These are phyloP conservation scores for Hygrocybe coccinea DNA, from an alignment of 768 basidiomycete genomes.

Conservation along the genomic window DNA sequence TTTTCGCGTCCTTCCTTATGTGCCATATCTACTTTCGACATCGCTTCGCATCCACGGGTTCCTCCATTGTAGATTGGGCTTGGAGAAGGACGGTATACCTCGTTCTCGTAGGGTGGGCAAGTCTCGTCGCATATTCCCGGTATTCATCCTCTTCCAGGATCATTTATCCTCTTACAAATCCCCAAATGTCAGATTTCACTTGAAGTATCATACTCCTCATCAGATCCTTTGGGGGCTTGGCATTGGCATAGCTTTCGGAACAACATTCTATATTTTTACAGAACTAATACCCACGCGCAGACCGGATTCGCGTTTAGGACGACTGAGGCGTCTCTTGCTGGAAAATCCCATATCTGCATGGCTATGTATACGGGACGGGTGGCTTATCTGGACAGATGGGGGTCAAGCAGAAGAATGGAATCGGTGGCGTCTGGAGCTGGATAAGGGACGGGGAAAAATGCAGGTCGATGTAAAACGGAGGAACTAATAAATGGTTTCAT, in stretches of 20 bases:
- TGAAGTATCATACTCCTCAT: conserved; percentile 67
- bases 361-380: conserved; percentile 74
- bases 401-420: conserved; percentile 69
- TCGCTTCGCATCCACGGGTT: conserved; percentile 54
- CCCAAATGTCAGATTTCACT: conserved; percentile 48
- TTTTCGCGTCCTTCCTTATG: conserved; percentile 71
- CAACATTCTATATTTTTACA: conserved; percentile 47
- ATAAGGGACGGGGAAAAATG: conserved; percentile 26
- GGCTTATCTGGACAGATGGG: conserved; percentile 77
- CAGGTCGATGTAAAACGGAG: conserved; percentile 8
- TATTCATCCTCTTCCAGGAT: conserved; percentile 29
- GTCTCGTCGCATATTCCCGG: conserved; percentile 75
- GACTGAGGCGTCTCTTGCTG: conserved; percentile 45
- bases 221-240: conserved; percentile 74
- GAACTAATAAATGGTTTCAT: background rate
- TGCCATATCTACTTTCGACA: conserved; percentile 72
- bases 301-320: conserved; percentile 53
- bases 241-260: conserved; percentile 57
- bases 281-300: conserved; percentile 53
- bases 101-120: conserved; percentile 52
- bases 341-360: conserved; percentile 54
- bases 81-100: conserved; percentile 46
- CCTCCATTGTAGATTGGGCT: conserved; percentile 43
- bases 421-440: conserved; percentile 59
- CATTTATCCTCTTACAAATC: background rate